Evolutionary conservation across 179 eudicot genomes (phyloP), one percentile per base, ranked within the genome.

Genomic region (Silene vulgaris): DNA sequence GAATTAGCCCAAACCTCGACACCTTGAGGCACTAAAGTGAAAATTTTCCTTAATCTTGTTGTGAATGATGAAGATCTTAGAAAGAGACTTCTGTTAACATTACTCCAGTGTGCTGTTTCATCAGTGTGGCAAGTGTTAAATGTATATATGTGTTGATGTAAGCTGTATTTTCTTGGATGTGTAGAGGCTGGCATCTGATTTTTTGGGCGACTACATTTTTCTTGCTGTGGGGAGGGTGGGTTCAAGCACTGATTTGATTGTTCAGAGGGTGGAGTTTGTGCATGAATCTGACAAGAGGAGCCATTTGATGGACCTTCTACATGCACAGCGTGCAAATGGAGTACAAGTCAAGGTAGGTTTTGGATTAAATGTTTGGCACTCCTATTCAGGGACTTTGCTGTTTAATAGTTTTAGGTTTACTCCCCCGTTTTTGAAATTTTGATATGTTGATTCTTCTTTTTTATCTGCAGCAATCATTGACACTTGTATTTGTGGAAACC

Each of bases 141-240:
- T 11, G 20, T 60, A 21, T 11, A 30, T 45, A 8, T 19, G 23
- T 43, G 23, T 16, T 79, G 32, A 48, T 1, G 8, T 6, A 56
- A 40, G 12, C 72, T 12, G 20, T 50, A 37, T 43, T 68, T 56
- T 80, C 32, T 61, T 76, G 79, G 68, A 57, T 72, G 57, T 89
- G 89, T 92, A 94, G 98, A 88, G 95, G 82, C 80, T 94, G 77
- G 98, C 98, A 40, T 85, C 97, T 80, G 98, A 94, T 79, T 94
- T 94, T 87, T 86, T 94, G 63, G 73, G 96, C 28, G 84, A 79
- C 61, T 94, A 94, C 81, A 87, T 94, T 14, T 94, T 94, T 80
- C 82, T 94, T 85, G 95, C 98, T 80, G 98, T 94, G 85, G 98
- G 98, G 77, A 87, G 97, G 82, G 98, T 94, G 74, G 98, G 98